A percentile compares a stretch with the other conserved stretches of the same genome.
Evolutionary conservation across 768 basidiomycete species (phyloP).

Genomic region (Boletus tomentosulus): DNA sequence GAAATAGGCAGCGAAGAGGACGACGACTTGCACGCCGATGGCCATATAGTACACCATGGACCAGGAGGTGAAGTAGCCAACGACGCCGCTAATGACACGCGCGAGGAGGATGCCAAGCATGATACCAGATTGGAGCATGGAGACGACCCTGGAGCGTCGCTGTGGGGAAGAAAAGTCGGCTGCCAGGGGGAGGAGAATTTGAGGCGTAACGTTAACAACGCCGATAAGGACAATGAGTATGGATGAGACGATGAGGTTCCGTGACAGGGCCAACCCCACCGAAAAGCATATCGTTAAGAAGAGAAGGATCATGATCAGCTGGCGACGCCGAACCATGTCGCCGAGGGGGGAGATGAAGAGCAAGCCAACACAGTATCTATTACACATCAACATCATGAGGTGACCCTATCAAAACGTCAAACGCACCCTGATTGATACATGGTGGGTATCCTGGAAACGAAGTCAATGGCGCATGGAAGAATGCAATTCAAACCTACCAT

Average conservation of each 20-base stretch:
- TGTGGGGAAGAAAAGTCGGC: conserved; percentile 39
- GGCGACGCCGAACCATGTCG: conserved; percentile 43
- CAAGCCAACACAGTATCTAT: conserved; percentile 29
- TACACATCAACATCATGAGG: background rate
- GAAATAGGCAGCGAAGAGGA: conserved; percentile 29
- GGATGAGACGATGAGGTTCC: conserved; percentile 30
- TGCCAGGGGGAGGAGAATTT: conserved; percentile 40
- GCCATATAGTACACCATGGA: conserved; percentile 40
- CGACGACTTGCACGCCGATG: conserved; percentile 30
- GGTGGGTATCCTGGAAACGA: conserved; percentile 49
- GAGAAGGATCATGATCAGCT: conserved; percentile 36
- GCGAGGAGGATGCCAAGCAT: conserved; percentile 29
- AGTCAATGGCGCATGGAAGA: background rate
- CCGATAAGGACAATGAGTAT: conserved; percentile 36
- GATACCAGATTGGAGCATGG: conserved; percentile 31
- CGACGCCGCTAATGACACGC: conserved; percentile 35
- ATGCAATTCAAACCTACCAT: conserved; percentile 13
- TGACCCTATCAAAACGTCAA: background rate
- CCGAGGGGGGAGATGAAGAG: conserved; percentile 44
- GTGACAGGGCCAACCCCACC: conserved; percentile 37
- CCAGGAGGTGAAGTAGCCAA: conserved; percentile 41
- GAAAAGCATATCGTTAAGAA: conserved; percentile 33
- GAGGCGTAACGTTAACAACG: conserved; percentile 37
- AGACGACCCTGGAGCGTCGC: conserved; percentile 21
- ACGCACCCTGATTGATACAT: conserved; percentile 63